Evolutionary conservation across 352 stramenopile genomes (phyloP).

Genomic region (Globisporangium canariense): DNA sequence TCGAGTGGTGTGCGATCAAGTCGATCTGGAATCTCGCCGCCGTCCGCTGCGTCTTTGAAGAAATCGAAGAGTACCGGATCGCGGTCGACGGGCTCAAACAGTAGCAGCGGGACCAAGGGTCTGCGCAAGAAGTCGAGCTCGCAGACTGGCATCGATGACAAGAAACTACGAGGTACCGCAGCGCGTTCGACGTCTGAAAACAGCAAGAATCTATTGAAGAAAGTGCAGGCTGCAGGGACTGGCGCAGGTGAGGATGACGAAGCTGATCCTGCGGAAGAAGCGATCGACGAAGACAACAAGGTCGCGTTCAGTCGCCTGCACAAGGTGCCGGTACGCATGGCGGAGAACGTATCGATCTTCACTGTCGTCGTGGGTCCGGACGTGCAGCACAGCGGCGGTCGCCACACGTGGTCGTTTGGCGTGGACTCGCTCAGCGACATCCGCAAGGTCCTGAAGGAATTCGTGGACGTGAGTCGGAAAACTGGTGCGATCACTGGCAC

Average conservation of each 20-base stretch:
- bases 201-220: conserved; percentile 6
- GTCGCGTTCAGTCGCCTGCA: conserved; percentile 74
- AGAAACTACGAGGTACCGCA: conserved; percentile 2
- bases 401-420: conserved; percentile 48
- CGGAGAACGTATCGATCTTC: conserved; percentile 66
- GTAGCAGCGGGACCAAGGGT: neutral
- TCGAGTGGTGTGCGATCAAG: conserved; percentile 1
- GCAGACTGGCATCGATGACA: neutral
- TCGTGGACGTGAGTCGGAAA: conserved; percentile 54
- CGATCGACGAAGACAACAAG: conserved; percentile 74
- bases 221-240: conserved; percentile 28
- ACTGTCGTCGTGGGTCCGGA: conserved; percentile 64
- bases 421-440: conserved; percentile 69
- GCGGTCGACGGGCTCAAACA: conserved; percentile 6
- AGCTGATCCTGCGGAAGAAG: conserved; percentile 25
- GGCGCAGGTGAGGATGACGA: conserved; percentile 47
- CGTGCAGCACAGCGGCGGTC: conserved; percentile 62
- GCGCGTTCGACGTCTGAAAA: conserved; percentile 8
- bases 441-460: conserved; percentile 71
- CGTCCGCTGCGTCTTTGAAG: neutral
- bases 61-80: conserved; percentile 16
- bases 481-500: conserved; percentile 13
- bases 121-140: conserved; percentile 3
- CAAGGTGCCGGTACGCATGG: conserved; percentile 66
- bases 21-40: neutral